Percentiles rank a stretch among this genome's conserved stretches.
These are phyloP conservation scores for Lentinula novae-zelandiae DNA, from an alignment of 1,284 basidiomycete genomes.

Conservation along the genomic window DNA sequence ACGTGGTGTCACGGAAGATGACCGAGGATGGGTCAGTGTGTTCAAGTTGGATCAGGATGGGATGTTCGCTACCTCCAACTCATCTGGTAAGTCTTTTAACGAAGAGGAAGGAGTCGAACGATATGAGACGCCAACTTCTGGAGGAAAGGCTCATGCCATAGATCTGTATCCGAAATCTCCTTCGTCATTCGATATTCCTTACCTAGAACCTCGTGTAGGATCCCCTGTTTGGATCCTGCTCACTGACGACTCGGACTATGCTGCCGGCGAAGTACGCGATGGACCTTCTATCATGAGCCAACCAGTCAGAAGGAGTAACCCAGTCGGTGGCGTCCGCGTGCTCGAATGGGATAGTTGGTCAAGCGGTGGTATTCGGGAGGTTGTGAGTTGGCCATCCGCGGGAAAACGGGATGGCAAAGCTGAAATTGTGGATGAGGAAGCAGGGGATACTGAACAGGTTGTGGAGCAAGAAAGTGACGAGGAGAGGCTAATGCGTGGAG, in stretches of 20 bases:
- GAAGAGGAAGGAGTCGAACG: slow-evolving; percentile 22
- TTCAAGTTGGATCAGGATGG: slow-evolving; percentile 38
- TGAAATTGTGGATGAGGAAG: neutral
- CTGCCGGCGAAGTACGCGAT: slow-evolving; percentile 16
- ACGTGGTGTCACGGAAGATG: slow-evolving; percentile 30
- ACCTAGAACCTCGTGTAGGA: slow-evolving; percentile 13
- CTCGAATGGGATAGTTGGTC: slow-evolving; percentile 45
- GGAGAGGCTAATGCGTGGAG: slow-evolving; percentile 31
- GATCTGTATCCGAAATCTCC: slow-evolving; percentile 32
- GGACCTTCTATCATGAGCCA: neutral
- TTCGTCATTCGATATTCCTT: neutral
- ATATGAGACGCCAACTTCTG: slow-evolving; percentile 40
- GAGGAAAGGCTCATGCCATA: slow-evolving; percentile 46
- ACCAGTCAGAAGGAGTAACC: slow-evolving; percentile 12
- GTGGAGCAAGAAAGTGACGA: neutral
- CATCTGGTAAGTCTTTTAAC: neutral
- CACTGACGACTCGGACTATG: slow-evolving; percentile 40
- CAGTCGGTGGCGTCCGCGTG: slow-evolving; percentile 35
- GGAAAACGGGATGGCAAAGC: slow-evolving; percentile 5
- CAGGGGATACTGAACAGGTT: neutral
- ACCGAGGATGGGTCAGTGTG: slow-evolving; percentile 37
- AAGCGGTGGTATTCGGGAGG: slow-evolving; percentile 31
- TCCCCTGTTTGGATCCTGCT: slow-evolving; percentile 33
- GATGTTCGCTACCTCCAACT: slow-evolving; percentile 17
- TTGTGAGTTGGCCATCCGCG: slow-evolving; percentile 34